Base-by-base conservation (phyloP, 73 alveolate species). In the Paramecium sonneborni region DNA sequence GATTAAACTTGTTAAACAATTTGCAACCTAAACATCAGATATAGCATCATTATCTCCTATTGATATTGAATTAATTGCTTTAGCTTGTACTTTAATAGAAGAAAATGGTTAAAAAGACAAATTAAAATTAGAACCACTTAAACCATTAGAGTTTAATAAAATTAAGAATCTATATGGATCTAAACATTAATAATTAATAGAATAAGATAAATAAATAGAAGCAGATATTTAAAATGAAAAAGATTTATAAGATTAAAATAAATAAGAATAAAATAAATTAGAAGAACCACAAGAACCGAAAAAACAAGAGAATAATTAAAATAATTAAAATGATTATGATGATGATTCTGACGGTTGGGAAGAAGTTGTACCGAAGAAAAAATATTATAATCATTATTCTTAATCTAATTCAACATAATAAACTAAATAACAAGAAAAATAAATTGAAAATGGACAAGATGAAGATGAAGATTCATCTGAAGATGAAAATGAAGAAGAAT, bases 401-500 rank as follows among this genome's bases (percentile, higher is more conserved):
- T 86, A 86, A 67, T 32, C 76, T 0, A 86, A 30, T 32, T 5
- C 10, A 62, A 7, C 48, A 62, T 3, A 26, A 12, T 7, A 86
- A 39, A 41, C 56, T 37, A 85, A 21, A 21, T 30, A 32, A 21
- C 15, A 86, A 58, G 76, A 57, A 38, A 37, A 38, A 62, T 32
- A 70, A 34, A 35, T 32, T 21, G 68, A 88, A 57, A 26, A 70
- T 23, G 26, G 70, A 69, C 55, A 38, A 44, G 94, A 86, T 46
- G 86, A 56, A 41, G 57, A 48, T 24, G 92, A 88, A 18, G 89
- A 67, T 28, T 76, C 85, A 6, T 62, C 84, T 30, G 84, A 62
- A 11, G 84, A 62, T 43, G 94, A 88, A 39, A 88, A 88, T 88
- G 85, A 72, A 6, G 94, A 88, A 88, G 94, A 88, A 35, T 88